Evolutionary conservation across 192 early-diverging fungal species (phyloP).

Genomic region (Podila epicladia): DNA sequence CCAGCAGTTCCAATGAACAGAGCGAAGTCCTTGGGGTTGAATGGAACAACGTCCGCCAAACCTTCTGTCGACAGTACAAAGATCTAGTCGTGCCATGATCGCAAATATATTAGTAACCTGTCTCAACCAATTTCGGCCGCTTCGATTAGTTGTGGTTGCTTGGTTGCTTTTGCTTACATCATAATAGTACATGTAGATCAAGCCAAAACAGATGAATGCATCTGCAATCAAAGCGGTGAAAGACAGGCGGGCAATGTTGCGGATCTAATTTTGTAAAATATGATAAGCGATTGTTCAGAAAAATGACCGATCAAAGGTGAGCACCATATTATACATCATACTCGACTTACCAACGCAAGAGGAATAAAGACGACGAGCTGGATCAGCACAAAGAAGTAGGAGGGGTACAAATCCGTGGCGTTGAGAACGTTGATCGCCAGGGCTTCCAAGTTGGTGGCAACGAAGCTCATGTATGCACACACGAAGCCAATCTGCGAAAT

Average conservation of each 20-base stretch:
- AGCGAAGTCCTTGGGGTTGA: constrained; percentile 86
- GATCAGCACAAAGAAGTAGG: constrained; percentile 53
- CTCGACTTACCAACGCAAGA: constrained; percentile 52
- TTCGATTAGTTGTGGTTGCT: no score
- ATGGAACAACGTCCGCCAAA: constrained; percentile 72
- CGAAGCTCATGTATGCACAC: constrained; percentile 73
- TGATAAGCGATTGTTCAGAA: not conserved
- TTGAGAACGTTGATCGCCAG: constrained; percentile 43
- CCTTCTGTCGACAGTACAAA: constrained; percentile 71
- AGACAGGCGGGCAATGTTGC: constrained; percentile 90
- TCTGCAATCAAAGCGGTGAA: constrained; percentile 90
- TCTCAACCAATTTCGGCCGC: no score
- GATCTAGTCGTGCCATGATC: constrained; percentile 40
- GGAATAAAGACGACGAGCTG: constrained; percentile 63
- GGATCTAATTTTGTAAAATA: constrained; percentile 70
- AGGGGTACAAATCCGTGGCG: constrained; percentile 23
- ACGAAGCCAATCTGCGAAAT: constrained; percentile 77
- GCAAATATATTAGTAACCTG: not conserved
- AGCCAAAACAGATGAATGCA: constrained; percentile 90
- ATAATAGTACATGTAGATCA: constrained; percentile 86
- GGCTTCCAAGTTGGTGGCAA: constrained; percentile 64
- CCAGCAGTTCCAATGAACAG: constrained; percentile 96
- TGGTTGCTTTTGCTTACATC: constrained; percentile 53
- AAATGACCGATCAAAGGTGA: not conserved
- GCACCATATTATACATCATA: not conserved